Percentiles rank a stretch among this genome's conserved stretches.
These are phyloP conservation scores for Penicillium soppii DNA, from an alignment of 495 filamentous ascomycete genomes.

Conservation along the genomic window DNA sequence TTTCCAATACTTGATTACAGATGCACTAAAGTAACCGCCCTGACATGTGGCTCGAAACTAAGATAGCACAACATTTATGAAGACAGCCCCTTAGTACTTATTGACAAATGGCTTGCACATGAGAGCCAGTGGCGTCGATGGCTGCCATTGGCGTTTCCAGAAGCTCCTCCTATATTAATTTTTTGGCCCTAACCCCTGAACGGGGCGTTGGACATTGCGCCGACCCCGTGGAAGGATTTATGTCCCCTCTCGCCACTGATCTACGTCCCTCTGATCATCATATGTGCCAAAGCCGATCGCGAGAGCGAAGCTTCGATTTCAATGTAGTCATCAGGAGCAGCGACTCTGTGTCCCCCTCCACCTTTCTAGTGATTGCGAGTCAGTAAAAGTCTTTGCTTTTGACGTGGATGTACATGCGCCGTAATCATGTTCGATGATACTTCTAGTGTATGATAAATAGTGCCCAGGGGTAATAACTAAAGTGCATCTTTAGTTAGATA, in stretches of 20 bases:
- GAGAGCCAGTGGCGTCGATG: slow-evolving; percentile 5
- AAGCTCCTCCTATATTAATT: not conserved
- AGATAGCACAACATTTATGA: slow-evolving; percentile 1
- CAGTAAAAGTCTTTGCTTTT: too few species aligned
- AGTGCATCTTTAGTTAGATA: too few species aligned
- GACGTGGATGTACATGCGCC: too few species aligned
- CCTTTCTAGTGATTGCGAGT: too few species aligned
- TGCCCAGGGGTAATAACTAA: too few species aligned
- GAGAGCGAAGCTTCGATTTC: too few species aligned
- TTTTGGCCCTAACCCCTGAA: slow-evolving; percentile 3
- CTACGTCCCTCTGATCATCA: too few species aligned
- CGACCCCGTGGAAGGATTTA: not conserved
- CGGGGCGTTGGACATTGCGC: not conserved
- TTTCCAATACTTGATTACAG: slow-evolving; percentile 7
- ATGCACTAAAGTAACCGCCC: slow-evolving; percentile 5
- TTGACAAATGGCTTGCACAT: not conserved
- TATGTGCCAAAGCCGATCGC: too few species aligned
- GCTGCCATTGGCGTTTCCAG: slow-evolving; percentile 1
- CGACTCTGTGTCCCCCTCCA: too few species aligned
- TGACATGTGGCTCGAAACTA: slow-evolving; percentile 17
- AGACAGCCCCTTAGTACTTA: not conserved
- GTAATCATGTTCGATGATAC: too few species aligned
- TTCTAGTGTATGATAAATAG: too few species aligned
- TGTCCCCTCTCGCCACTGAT: not conserved
- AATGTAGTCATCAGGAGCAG: too few species aligned